Percentiles rank a stretch among this genome's conserved stretches.
Conservation (phyloP, 768 basidiomycete genomes). For the Naganishia vaughanmartiniae region DNA sequence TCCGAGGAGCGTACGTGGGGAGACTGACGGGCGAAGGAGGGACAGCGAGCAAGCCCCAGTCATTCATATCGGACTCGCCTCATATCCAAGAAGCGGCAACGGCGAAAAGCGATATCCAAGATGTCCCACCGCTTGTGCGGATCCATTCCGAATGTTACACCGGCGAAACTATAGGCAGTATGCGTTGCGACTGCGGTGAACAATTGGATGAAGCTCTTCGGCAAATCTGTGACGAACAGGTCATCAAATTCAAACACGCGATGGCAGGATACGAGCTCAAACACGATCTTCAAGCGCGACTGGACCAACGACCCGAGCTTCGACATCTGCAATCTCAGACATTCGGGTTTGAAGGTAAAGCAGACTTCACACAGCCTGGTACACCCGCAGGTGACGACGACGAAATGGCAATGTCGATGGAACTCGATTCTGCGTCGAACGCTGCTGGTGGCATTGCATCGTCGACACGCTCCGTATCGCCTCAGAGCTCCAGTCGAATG, state of each 20-base stretch:
- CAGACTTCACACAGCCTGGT: conserved; percentile 17
- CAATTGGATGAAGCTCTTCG: conserved; percentile 97
- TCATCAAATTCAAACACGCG: conserved; percentile 19
- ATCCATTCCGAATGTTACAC: conserved; percentile 99
- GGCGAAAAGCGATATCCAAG: conserved; percentile 23
- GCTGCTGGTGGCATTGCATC: not conserved
- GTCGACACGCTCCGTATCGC: conserved; percentile 17
- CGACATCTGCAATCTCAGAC: conserved; percentile 11
- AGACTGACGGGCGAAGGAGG: conserved; percentile 52
- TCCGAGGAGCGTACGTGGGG: conserved; percentile 89
- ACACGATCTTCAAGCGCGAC: conserved; percentile 12
- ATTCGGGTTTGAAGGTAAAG: not conserved
- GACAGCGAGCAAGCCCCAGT: conserved; percentile 34
- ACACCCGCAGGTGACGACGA: conserved; percentile 19
- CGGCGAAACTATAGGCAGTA: conserved; percentile 93
- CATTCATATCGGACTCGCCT: not conserved
- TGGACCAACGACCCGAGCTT: not conserved
- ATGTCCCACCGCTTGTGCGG: conserved; percentile 77
- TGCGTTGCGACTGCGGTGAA: conserved; percentile 98
- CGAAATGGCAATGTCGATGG: conserved; percentile 31
- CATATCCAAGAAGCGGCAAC: conserved; percentile 39
- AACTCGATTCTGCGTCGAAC: conserved; percentile 21
- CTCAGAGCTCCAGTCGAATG: conserved; percentile 18
- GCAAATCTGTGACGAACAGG: conserved; percentile 48
- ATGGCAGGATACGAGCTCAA: not conserved